These are phyloP conservation scores for Coemansia interrupta DNA, from an alignment of 192 early-diverging fungal genomes.

Conservation along the genomic window DNA sequence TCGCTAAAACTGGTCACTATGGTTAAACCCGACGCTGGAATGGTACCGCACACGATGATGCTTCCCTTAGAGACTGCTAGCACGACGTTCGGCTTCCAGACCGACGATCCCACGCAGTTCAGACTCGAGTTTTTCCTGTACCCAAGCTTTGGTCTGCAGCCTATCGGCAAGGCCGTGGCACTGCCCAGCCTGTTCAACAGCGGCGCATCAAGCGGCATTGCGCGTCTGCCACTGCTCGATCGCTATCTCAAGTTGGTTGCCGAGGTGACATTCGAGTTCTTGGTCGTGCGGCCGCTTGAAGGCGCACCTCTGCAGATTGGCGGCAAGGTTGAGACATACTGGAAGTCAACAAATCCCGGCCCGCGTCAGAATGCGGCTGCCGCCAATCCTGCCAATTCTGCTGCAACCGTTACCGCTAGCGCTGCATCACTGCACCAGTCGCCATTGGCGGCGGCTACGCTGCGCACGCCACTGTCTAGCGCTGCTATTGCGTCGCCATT, in stretches of 20 bases:
- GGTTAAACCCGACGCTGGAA: conserved; percentile 81
- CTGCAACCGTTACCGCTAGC: no score
- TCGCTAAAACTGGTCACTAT: conserved; percentile 85
- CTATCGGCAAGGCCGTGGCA: conserved; percentile 83
- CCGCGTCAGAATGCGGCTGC: conserved; percentile 19
- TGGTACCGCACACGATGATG: conserved; percentile 87
- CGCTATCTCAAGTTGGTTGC: conserved; percentile 88
- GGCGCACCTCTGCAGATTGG: conserved; percentile 89
- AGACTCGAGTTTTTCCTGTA: conserved; percentile 92
- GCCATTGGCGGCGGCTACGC: conserved; percentile 10
- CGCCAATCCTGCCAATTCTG: background rate
- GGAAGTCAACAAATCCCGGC: conserved; percentile 89
- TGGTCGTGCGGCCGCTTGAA: conserved; percentile 81
- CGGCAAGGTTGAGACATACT: conserved; percentile 96
- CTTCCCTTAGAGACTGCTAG: conserved; percentile 73
- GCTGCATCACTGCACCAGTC: conserved; percentile 7
- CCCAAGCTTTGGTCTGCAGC: conserved; percentile 94
- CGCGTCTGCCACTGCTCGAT: conserved; percentile 77
- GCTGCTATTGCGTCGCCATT: conserved; percentile 32
- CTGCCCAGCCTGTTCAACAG: conserved; percentile 65
- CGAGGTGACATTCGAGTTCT: conserved; percentile 78
- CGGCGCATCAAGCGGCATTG: conserved; percentile 24
- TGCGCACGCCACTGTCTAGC: conserved; percentile 26
- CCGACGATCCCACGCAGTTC: conserved; percentile 70
- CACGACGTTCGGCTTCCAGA: conserved; percentile 78